Conservation (phyloP, 352 stramenopile genomes). For the Phytopythium ostracodes region DNA sequence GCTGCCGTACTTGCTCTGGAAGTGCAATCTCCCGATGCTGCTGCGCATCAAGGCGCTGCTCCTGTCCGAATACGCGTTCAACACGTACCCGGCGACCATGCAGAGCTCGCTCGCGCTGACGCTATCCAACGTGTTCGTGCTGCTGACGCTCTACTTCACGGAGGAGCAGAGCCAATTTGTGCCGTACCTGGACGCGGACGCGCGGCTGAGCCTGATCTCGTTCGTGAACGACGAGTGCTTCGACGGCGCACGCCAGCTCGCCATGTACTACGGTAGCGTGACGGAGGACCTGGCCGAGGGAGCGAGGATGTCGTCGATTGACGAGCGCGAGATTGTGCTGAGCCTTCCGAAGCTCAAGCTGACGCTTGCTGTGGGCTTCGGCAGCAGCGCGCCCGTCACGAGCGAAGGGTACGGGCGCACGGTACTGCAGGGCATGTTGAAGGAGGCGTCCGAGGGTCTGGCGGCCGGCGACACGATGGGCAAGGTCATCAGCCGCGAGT, state of each 20-base stretch:
- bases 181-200: slow-evolving; percentile 75
- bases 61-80: slow-evolving; percentile 91
- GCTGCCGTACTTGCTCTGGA: slow-evolving; percentile 93
- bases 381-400: slow-evolving; percentile 64
- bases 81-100: slow-evolving; percentile 93
- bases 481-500: slow-evolving; percentile 68
- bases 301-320: slow-evolving; percentile 61
- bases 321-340: slow-evolving; percentile 77
- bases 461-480: slow-evolving; percentile 70
- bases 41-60: slow-evolving; percentile 83
- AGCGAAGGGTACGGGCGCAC: slow-evolving; percentile 67
- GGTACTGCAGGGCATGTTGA: slow-evolving; percentile 66
- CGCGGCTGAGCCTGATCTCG: slow-evolving; percentile 55
- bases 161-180: slow-evolving; percentile 61
- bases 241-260: slow-evolving; percentile 66
- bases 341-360: slow-evolving; percentile 80
- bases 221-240: slow-evolving; percentile 81
- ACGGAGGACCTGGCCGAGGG: slow-evolving; percentile 68
- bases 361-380: slow-evolving; percentile 81
- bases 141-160: slow-evolving; percentile 74
- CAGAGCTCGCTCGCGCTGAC: slow-evolving; percentile 91
- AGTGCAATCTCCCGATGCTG: slow-evolving; percentile 77
- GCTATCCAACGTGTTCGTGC: slow-evolving; percentile 84
- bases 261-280: slow-evolving; percentile 82
- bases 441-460: slow-evolving; percentile 54